A percentile compares a stretch with the other conserved stretches of the same genome.
These are phyloP conservation scores for Eucalyptus erythrocorys DNA, from an alignment of 345 rosid species.

Conservation along the genomic window DNA sequence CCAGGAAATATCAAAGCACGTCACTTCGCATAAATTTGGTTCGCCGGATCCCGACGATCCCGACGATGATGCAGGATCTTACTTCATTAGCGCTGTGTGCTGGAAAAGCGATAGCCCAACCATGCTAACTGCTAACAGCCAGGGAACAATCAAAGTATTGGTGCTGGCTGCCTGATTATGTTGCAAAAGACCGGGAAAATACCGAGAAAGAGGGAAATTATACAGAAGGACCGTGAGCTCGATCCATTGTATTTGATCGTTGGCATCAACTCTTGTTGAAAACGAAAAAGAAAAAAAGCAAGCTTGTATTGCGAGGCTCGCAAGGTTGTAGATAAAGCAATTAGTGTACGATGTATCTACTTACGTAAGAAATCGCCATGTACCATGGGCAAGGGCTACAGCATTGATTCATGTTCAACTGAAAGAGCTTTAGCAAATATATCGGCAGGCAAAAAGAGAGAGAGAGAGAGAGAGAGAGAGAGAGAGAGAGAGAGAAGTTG, in stretches of 20 bases:
- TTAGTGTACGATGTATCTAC: neutral
- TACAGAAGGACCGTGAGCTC: neutral
- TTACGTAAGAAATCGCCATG: neutral
- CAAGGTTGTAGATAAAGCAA: neutral
- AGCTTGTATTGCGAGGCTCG: neutral
- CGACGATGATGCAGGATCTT: constrained; percentile 78
- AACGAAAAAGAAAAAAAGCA: neutral
- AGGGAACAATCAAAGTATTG: constrained; percentile 92
- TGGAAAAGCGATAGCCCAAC: constrained; percentile 98
- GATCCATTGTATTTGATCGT: neutral
- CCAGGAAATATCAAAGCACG: constrained; percentile 87
- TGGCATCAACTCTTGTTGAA: neutral
- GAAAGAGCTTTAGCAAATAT: neutral
- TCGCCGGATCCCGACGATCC: constrained; percentile 77
- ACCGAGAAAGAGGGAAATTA: neutral
- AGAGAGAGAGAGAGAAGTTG: neutral
- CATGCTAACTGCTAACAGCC: constrained; percentile 91
- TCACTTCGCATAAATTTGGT: constrained; percentile 81
- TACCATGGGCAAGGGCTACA: neutral
- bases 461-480: too few relatives aligned
- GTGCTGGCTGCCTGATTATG: constrained; percentile 60
- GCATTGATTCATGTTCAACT: neutral
- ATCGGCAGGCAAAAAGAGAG: neutral
- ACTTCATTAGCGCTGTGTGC: constrained; percentile 93
- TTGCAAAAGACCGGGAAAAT: neutral